Base-by-base conservation (phyloP, 305 asterid species). In the Lippia alba region DNA sequence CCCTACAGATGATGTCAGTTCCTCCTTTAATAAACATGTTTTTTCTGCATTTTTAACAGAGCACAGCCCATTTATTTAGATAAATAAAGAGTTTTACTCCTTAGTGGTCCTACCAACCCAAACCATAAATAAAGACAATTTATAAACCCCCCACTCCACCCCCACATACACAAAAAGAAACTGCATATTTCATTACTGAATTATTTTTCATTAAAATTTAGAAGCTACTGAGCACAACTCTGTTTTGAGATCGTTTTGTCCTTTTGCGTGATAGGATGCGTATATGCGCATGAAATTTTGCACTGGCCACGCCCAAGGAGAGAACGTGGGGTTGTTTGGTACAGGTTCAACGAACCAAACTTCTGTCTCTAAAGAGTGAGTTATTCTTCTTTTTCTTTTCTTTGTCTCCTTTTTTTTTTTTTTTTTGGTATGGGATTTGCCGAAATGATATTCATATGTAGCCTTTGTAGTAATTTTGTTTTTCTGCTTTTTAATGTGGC, bases 241-340 rank as follows among this genome's bases (percentile, higher is more conserved):
- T 45, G 66, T 45, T 51, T 12, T 49, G 9, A 33, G 33, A 44
- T 40, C 12, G 17, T 16, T 32, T 45, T n/a, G n/a, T 71, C 0
- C 49, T 44, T 36, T 66, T 65, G 39, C 50, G 67, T 34, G 18
- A 39, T 59, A 89, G 96, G 79, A 89, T 68, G 85, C 85, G 14
- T 89, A 79, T 61, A 65, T 87, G 73, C 78, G 86, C 62, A 67
- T 57, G 48, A 76, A 63, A 51, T 55, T 56, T 6, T 72, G 80
- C 75, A 53, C 45, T 6, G 77, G 70, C 53, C 34, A 51, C 56
- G 24, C 57, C 48, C 68, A 64, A 44, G 63, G 61, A 65, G 24
- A 72, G n/a, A 30, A n/a, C n/a, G n/a, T 15, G 16, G 53, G 17
- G 56, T 62, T 30, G 34, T 56, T 61, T 34, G 64, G 6, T 66